A percentile compares a stretch with the other conserved stretches of the same genome.
These are phyloP conservation scores for Vanrija pseudolonga DNA, from an alignment of 1,284 basidiomycete species.

Conservation along the genomic window DNA sequence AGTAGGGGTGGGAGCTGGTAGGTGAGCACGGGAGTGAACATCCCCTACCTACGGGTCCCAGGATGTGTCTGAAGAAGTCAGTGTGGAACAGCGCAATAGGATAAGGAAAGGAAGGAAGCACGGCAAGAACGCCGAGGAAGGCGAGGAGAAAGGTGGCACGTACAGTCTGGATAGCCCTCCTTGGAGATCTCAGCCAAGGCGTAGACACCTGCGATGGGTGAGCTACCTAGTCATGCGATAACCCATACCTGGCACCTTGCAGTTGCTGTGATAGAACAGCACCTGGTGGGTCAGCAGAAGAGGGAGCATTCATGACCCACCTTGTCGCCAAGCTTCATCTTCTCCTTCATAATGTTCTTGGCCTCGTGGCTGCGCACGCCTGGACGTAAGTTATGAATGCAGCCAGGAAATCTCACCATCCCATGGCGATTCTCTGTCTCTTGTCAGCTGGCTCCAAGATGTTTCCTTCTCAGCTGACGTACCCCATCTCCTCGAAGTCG, in stretches of 20 bases:
- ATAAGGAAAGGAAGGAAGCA: not conserved
- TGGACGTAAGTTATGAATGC: slow-evolving; percentile 6
- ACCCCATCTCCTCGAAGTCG: slow-evolving; percentile 68
- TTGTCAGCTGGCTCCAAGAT: not conserved
- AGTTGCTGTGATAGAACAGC: slow-evolving; percentile 86
- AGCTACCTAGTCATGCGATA: not conserved
- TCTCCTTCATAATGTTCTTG: slow-evolving; percentile 80
- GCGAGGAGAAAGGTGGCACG: slow-evolving; percentile 37
- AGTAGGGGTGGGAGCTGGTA: slow-evolving; percentile 69
- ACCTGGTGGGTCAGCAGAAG: slow-evolving; percentile 29
- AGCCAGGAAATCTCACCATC: slow-evolving; percentile 62
- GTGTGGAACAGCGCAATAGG: not conserved
- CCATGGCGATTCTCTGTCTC: slow-evolving; percentile 67
- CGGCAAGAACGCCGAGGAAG: not conserved
- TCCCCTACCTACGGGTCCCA: slow-evolving; percentile 66
- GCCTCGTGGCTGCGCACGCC: slow-evolving; percentile 76
- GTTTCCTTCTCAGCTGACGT: not conserved
- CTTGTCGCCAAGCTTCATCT: slow-evolving; percentile 78
- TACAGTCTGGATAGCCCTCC: slow-evolving; percentile 85
- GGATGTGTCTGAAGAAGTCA: slow-evolving; percentile 63
- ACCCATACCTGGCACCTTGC: slow-evolving; percentile 71
- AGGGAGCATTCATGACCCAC: slow-evolving; percentile 49
- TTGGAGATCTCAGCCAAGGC: slow-evolving; percentile 76
- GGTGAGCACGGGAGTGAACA: not conserved
- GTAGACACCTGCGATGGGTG: slow-evolving; percentile 61